Base-by-base conservation (phyloP, 768 basidiomycete genomes). In the Russula abietina region DNA sequence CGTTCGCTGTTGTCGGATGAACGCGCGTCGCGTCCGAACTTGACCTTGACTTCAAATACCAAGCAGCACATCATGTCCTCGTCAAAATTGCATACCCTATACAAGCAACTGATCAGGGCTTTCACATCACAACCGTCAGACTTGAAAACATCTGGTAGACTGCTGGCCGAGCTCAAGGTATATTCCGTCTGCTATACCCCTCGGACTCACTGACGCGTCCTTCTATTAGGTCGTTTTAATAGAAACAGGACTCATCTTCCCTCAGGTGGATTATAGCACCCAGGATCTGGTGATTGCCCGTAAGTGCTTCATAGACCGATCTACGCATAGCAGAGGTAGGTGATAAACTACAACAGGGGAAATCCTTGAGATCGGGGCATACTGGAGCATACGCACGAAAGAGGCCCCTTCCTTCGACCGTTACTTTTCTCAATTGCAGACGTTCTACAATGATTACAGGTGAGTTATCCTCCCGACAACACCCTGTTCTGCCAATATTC, bases 321-420 rank as follows among this genome's bases (percentile, higher is more conserved):
- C 22, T 6, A 38, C 4, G 16, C 11, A 59, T 39, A 5, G 16
- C 16, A 38, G 7, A 17, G 14, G 32, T 22, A 12, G n/a, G 45
- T 54, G 57, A 41, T 38, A 12, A 24, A 24, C 22, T 10, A 46
- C 16, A 11, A 38, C 73, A 95, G 93, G 96, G 64, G 93, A 94
- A 65, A 90, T 97, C 62, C 87, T 99, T 62, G 96, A 98, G 78
- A 87, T 98, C 69, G 96, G 94, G 57, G 93, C 94, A 19, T 87
- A 95, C 78, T 90, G 91, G 80, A 93, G 95, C 65, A 89, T 98
- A 73, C 84, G 93, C 43, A 82, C 86, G 66, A 84, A 84, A 71
- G 92, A 96, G 73, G 83, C 95, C 24, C 89, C 94, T 57, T 89
- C 92, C 0, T 99, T 98, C 72, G 92, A 96, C 75, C 85, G 95